A percentile compares a stretch with the other conserved stretches of the same genome.
phyloP scores from a whole-genome alignment of 2,329 filamentous ascomycete species.

The Nemania sp. region DNA sequence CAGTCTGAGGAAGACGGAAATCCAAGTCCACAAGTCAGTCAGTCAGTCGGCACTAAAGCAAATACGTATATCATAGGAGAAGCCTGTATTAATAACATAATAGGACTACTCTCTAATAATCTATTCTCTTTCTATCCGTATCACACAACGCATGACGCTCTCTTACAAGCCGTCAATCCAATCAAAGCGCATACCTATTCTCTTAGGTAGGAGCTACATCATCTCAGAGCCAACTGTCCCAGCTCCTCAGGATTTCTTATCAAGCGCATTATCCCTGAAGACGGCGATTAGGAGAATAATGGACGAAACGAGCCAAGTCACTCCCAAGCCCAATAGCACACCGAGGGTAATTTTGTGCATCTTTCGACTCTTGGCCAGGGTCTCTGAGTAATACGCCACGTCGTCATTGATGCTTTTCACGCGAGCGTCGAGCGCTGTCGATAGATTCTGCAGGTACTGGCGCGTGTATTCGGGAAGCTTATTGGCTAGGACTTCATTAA shows the following conservation, averaged over 20 bases:
- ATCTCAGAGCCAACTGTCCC: not conserved
- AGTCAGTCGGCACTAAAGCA: not conserved
- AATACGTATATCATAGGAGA: not conserved
- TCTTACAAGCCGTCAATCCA: not conserved
- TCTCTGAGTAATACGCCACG: not conserved
- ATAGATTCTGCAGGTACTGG: slow-evolving; percentile 25
- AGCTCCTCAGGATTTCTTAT: not conserved
- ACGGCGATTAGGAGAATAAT: slow-evolving; percentile 17
- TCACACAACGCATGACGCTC: not conserved
- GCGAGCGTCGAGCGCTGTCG: slow-evolving; percentile 13
- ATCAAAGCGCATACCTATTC: not conserved
- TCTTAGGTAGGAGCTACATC: not conserved
- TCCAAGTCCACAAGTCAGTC: not conserved
- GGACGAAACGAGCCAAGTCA: slow-evolving; percentile 19
- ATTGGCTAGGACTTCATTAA: slow-evolving; percentile 17
- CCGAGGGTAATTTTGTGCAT: not conserved
- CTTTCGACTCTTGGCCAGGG: not conserved
- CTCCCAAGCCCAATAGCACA: not conserved
- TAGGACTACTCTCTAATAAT: slow-evolving; percentile 23
- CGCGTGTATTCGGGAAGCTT: slow-evolving; percentile 32
- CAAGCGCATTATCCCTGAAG: not conserved
- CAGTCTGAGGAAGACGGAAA: not conserved
- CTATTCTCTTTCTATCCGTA: not conserved
- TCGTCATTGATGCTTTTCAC: slow-evolving; percentile 12
- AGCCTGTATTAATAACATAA: not conserved